A percentile compares a stretch with the other conserved stretches of the same genome.
Evolutionary conservation across 1,284 basidiomycete genomes (phyloP).

Genomic region (Phaffia rhodozyma): DNA sequence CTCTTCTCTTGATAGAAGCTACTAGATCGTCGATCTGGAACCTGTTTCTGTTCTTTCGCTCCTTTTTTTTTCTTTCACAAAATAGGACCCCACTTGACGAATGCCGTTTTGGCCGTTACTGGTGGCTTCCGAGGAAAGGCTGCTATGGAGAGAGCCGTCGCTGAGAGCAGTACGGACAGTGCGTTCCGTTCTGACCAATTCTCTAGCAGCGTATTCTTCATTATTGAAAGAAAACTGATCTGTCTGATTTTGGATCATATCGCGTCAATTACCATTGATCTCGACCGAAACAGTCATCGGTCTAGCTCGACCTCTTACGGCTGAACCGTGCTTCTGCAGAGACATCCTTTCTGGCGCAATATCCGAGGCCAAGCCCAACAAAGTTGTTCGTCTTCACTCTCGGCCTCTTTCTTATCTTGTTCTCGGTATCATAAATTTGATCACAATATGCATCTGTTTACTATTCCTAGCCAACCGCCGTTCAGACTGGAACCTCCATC

Average conservation of each 20-base stretch:
- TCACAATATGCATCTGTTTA: too few species aligned
- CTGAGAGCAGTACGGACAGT: slow-evolving; percentile 22
- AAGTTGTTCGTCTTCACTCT: slow-evolving; percentile 12
- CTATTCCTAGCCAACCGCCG: too few species aligned
- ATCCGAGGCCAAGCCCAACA: slow-evolving; percentile 26
- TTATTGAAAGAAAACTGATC: neutral
- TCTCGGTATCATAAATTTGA: too few species aligned
- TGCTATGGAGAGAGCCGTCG: slow-evolving; percentile 37
- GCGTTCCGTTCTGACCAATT: neutral
- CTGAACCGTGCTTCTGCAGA: slow-evolving; percentile 39
- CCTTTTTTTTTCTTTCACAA: slow-evolving; percentile 1
- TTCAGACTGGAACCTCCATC: slow-evolving; percentile 21
- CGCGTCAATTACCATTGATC: neutral
- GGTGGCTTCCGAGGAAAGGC: slow-evolving; percentile 40
- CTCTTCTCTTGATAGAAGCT: slow-evolving; percentile 2
- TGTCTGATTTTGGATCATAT: neutral
- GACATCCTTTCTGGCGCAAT: slow-evolving; percentile 36
- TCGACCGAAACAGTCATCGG: slow-evolving; percentile 32
- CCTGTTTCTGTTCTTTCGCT: too few species aligned
- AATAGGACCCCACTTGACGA: slow-evolving; percentile 29
- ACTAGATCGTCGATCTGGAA: too few species aligned
- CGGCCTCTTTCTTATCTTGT: too few species aligned
- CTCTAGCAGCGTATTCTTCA: neutral
- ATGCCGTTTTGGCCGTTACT: slow-evolving; percentile 38
- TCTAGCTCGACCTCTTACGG: slow-evolving; percentile 38